phyloP scores from a whole-genome alignment of 768 basidiomycete species.

The Lentinula sp. region DNA sequence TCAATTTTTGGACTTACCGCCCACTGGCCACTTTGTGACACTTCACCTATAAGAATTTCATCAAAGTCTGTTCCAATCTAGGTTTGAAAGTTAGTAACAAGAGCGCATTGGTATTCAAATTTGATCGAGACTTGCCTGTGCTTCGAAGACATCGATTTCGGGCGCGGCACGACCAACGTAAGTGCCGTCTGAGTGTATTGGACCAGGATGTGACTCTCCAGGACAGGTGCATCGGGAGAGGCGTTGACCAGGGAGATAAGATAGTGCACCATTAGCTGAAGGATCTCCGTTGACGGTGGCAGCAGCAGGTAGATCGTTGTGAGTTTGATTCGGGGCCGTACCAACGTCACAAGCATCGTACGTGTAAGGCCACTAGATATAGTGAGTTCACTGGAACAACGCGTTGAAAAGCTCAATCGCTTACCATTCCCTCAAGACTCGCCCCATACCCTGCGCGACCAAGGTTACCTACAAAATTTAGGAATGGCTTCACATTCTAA shows the following conservation, averaged over 20 bases:
- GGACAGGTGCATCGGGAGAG: constrained; percentile 86
- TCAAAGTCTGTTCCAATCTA: constrained; percentile 12
- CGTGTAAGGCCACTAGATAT: constrained; percentile 64
- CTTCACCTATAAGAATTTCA: constrained; percentile 36
- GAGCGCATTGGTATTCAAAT: background rate
- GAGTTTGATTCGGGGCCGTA: constrained; percentile 80
- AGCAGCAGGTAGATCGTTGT: constrained; percentile 55
- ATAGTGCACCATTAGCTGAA: constrained; percentile 47
- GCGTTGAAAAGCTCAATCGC: background rate
- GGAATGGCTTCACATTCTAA: background rate
- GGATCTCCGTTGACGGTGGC: constrained; percentile 60
- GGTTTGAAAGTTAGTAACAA: constrained; percentile 19
- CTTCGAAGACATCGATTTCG: constrained; percentile 90
- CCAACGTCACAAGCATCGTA: constrained; percentile 92
- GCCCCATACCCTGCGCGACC: constrained; percentile 89
- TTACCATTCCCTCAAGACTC: constrained; percentile 57
- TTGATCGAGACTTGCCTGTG: constrained; percentile 40
- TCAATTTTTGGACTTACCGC: constrained; percentile 39
- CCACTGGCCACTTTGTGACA: constrained; percentile 85
- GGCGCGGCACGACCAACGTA: constrained; percentile 81
- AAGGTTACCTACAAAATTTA: constrained; percentile 7
- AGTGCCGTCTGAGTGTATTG: constrained; percentile 66
- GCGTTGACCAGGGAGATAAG: constrained; percentile 84
- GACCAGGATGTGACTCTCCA: constrained; percentile 85
- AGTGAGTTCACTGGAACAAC: background rate